Evolutionary conservation across 176 grass and related monocot species (phyloP).

Genomic region (Carex cristatella): DNA sequence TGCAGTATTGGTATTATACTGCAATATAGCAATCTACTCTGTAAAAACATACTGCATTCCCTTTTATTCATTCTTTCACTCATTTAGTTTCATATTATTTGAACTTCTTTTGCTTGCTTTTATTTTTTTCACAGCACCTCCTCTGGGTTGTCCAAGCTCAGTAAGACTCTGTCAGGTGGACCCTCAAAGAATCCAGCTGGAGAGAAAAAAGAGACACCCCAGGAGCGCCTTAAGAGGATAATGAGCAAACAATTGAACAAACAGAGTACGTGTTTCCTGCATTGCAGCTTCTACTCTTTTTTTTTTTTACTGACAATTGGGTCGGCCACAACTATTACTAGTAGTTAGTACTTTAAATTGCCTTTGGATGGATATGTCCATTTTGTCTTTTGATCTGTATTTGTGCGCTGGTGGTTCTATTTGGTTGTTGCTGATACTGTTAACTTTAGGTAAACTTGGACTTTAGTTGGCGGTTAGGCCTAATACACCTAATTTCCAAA

Average conservation of each 20-base stretch:
- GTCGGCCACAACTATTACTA: not conserved
- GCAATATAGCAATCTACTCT: not conserved
- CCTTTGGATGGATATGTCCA: no score
- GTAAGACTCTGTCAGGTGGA: slow-evolving; percentile 52
- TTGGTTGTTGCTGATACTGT: no score
- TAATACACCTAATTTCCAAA: no score
- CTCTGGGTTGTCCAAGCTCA: slow-evolving; percentile 82
- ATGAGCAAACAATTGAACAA: slow-evolving; percentile 99
- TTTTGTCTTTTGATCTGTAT: no score
- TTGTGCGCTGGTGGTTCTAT: no score
- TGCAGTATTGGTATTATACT: not conserved
- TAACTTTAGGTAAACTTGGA: no score
- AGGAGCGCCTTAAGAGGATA: slow-evolving; percentile 97
- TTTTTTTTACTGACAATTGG: not conserved
- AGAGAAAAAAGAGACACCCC: slow-evolving; percentile 99
- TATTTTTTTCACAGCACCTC: slow-evolving; percentile 49
- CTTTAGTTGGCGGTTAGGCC: no score
- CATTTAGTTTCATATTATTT: slow-evolving; percentile 20
- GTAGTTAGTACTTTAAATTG: no score
- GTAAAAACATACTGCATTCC: not conserved
- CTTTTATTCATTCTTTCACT: slow-evolving; percentile 4
- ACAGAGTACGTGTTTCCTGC: slow-evolving; percentile 71
- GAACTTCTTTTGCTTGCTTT: slow-evolving; percentile 23
- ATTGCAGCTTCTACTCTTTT: not conserved
- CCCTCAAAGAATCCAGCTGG: slow-evolving; percentile 48